Percentiles rank a stretch among this genome's conserved stretches.
phyloP scores from a whole-genome alignment of 2,329 filamentous ascomycete species.

The Colletotrichum destructivum region DNA sequence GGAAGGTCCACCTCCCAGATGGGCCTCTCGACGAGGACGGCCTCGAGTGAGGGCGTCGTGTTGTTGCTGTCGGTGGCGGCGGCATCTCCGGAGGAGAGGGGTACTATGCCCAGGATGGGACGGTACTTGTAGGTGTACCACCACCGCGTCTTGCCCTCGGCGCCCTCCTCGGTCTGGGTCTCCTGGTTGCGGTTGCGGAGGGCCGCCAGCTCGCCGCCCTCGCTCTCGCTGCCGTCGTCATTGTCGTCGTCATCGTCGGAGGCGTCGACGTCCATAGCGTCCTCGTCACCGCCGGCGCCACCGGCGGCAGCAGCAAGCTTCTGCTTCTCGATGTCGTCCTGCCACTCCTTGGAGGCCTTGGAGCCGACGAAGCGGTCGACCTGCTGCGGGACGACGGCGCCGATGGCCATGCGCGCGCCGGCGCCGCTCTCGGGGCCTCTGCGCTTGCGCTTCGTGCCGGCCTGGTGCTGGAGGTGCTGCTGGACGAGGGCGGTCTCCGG shows the following conservation, averaged over 20 bases:
- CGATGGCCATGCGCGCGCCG: conserved; percentile 66
- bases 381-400: conserved; percentile 61
- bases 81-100: conserved; percentile 49
- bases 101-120: conserved; percentile 84
- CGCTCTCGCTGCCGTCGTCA: conserved; percentile 53
- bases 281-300: conserved; percentile 50
- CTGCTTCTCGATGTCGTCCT: conserved; percentile 49
- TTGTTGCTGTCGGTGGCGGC: conserved; percentile 45
- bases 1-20: conserved; percentile 86
- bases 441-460: conserved; percentile 69
- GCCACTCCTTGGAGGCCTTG: conserved; percentile 54
- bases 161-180: conserved; percentile 41
- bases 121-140: conserved; percentile 96
- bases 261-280: conserved; percentile 51
- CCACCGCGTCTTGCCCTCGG: conserved; percentile 56
- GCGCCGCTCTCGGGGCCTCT: conserved; percentile 64
- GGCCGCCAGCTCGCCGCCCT: conserved; percentile 50
- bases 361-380: conserved; percentile 50
- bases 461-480: conserved; percentile 31
- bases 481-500: conserved; percentile 40
- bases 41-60: conserved; percentile 71
- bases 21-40: conserved; percentile 90
- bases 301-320: conserved; percentile 40
- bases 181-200: conserved; percentile 50
- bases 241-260: conserved; percentile 51